Evolutionary conservation across 768 basidiomycete genomes (phyloP), one percentile per base, ranked within the genome.

Genomic region (Lepiota brunneoincarnata): DNA sequence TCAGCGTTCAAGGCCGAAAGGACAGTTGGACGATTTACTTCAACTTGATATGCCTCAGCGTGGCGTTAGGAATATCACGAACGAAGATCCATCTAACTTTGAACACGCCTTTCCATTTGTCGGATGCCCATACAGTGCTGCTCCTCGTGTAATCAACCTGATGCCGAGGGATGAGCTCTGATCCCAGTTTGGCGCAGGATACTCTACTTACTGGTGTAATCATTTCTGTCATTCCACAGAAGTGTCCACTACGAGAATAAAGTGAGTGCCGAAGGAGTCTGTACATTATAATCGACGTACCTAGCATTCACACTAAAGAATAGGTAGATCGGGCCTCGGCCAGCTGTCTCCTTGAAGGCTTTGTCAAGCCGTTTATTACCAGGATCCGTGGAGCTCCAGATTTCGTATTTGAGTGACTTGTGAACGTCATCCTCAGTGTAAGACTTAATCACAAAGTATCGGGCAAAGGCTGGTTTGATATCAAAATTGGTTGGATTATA

Each of bases 61-160:
- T 90, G 59, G 90, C 82, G 63, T 95, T 95, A 21, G 93, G 93
- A 46, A 93, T 93, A 65, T 98, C 96, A 54, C 93, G 86, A 53
- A 99, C 94, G 67, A 93, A 98, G 58, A 98, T 86, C 97, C 97
- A 98, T 53, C 88, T 82, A 21, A 99, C 93, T 73, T 95, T 96
- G 78, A 99, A 97, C 49, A 98, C 93, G 20, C 97, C 97, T 70
- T 99, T 98, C 97, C 97, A 99, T 68, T 99, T 99, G 72, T 98
- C 95, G 31, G 95, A 95, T 1, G 95, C 95, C 97, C 97, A 99
- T 17, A 99, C 97, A 1, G 89, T 98, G 58, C 91, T 94, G 67
- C 92, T 93, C 55, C 89, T 82, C 4, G 90, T 89, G 68, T 98
- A 95, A 67, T 98, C 96, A 35, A 98, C 90, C 80, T 87, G 54